Conservation (phyloP, 2,329 filamentous ascomycete species). For the Sarocladium kiliense region DNA sequence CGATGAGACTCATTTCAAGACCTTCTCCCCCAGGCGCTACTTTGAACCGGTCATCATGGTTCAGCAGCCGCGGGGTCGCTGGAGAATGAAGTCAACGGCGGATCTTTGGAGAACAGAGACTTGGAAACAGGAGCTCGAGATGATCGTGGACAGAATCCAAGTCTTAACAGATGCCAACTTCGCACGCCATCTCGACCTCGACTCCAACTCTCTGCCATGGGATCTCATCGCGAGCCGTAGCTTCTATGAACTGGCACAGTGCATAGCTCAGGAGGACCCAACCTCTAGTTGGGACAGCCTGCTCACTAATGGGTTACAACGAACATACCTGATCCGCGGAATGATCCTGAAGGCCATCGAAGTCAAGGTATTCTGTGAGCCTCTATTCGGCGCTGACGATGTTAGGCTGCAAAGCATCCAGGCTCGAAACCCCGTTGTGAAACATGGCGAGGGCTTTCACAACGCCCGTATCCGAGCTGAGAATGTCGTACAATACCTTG, state of each 20-base stretch:
- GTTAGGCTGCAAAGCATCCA: not conserved
- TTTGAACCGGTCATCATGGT: too few species aligned
- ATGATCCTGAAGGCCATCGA: not conserved
- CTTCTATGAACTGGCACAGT: not conserved
- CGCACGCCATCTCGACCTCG: not conserved
- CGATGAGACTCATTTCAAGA: too few species aligned
- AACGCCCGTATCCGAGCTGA: slow-evolving; percentile 21
- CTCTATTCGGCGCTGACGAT: not conserved
- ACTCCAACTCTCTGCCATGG: not conserved
- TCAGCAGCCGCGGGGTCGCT: too few species aligned
- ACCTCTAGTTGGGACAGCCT: not conserved
- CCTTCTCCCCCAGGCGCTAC: too few species aligned
- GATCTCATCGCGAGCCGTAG: not conserved
- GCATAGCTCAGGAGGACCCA: too few species aligned
- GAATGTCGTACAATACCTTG: slow-evolving; percentile 20
- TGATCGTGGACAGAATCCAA: not conserved
- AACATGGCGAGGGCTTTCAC: slow-evolving; percentile 20
- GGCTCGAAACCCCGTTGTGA: not conserved
- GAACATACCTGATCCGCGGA: not conserved
- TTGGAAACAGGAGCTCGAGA: not conserved
- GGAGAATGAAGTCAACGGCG: too few species aligned
- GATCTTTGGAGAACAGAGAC: not conserved
- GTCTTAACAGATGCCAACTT: too few species aligned
- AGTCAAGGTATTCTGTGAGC: not conserved
- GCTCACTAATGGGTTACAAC: not conserved